Evolutionary conservation across 129 eudicot species (phyloP).

Genomic region (Flaveria ramosissima): DNA sequence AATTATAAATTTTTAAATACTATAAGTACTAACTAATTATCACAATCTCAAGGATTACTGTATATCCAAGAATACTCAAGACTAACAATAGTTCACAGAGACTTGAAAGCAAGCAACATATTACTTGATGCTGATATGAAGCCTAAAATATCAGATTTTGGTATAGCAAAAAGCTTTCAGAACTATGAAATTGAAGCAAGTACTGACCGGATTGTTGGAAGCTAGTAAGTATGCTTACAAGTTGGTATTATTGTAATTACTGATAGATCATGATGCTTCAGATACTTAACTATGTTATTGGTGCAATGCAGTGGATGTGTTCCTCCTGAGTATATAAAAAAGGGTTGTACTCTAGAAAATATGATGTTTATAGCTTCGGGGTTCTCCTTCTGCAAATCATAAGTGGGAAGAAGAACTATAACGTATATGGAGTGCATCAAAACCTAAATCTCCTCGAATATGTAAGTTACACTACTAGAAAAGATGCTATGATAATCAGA

Average conservation of each 20-base stretch:
- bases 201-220: slow-evolving; percentile 52
- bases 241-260: not conserved
- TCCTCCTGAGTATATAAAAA: slow-evolving; percentile 52
- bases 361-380: slow-evolving; percentile 60
- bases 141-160: slow-evolving; percentile 64
- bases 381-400: slow-evolving; percentile 51
- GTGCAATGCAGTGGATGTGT: slow-evolving; percentile 44
- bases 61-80: slow-evolving; percentile 62
- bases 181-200: slow-evolving; percentile 49
- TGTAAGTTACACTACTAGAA: slow-evolving; percentile 15
- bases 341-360: slow-evolving; percentile 49
- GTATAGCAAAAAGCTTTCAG: slow-evolving; percentile 56
- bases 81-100: slow-evolving; percentile 55
- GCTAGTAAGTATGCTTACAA: slow-evolving; percentile 46
- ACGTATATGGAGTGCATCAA: slow-evolving; percentile 30
- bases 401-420: slow-evolving; percentile 39
- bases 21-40: too few relatives aligned
- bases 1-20: too few relatives aligned
- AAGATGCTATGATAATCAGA: not conserved
- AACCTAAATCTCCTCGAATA: slow-evolving; percentile 34
- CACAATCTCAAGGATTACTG: slow-evolving; percentile 54
- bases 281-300: not conserved
- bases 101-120: slow-evolving; percentile 57
- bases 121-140: slow-evolving; percentile 48
- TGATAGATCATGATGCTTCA: too few relatives aligned